These are phyloP conservation scores for Mycena leptocephala DNA, from an alignment of 768 basidiomycete genomes.

Conservation along the genomic window DNA sequence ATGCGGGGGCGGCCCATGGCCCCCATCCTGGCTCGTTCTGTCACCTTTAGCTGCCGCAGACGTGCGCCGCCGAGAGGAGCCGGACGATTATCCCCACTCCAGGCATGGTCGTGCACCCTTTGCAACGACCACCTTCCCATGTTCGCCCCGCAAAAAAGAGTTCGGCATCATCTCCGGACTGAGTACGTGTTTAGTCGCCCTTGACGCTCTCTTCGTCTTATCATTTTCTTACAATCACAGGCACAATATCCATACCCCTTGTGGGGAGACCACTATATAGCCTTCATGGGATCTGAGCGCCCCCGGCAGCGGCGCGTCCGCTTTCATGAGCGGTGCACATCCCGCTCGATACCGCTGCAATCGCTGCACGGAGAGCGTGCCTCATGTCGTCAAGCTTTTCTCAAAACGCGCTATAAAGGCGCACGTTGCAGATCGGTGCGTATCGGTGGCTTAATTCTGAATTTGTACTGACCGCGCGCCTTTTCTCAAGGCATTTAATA, in stretches of 20 bases:
- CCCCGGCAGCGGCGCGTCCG: not conserved
- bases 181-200: not conserved
- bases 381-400: conserved; percentile 1
- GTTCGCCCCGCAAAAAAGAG: not conserved
- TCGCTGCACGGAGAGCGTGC: not conserved
- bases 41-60: not conserved
- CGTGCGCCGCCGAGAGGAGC: conserved; percentile 5
- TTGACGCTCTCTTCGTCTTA: not conserved
- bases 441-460: too few species aligned
- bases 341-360: conserved; percentile 1
- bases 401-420: not conserved
- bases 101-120: not conserved
- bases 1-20: not conserved
- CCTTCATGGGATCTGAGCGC: not conserved
- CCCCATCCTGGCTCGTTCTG: not conserved
- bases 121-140: not conserved
- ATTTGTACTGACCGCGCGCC: too few species aligned
- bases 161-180: not conserved
- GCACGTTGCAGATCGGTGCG: not conserved
- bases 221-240: not conserved
- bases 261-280: not conserved
- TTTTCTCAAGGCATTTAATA: too few species aligned
- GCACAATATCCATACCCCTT: not conserved
- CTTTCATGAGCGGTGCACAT: not conserved
- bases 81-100: not conserved